Base-by-base conservation (phyloP, 768 basidiomycete genomes). In the Suillus ampliporus region DNA sequence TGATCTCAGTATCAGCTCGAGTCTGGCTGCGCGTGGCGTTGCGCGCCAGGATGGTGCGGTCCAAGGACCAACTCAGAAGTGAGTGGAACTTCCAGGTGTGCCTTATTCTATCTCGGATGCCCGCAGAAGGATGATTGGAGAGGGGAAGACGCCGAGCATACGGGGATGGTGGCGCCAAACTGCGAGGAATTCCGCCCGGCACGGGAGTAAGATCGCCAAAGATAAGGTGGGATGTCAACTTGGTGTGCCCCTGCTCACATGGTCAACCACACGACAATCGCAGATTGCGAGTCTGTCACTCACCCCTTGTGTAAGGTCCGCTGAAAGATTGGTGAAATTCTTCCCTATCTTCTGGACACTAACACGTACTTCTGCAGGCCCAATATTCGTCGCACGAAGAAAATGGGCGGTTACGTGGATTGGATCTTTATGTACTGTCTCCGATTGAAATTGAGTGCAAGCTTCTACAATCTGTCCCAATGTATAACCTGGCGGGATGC, bases 331-430 rank as follows among this genome's bases (percentile, higher is more conserved):
- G 19, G 85, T 84, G 62, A 88, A 86, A 1, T 75, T 78, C 51
- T 78, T 80, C 3, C 88, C 86, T 6, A 69, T 71, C 68, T 83
- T 86, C n/a, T 87, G 38, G 1, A 69, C 73, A 6, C 76, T 78
- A 1, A 90, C 75, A 51, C 74, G 81, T 13, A 89, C 79, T 54
- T 82, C 79, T 64, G 83, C 86, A 3, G 76, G 64, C 5, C 73
- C 76, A 5, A 76, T 61, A 9, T 73, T 72, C 1, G 85, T 80
- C 2, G 84, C 73, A 23, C 79, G 77, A 43, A 89, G 76, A 68
- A 80, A 91, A 67, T 89, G 84, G 4, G 85, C 84, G 17, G 83
- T 86, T 54, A 88, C 72, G 69, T 89, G 84, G 48, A 89, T 76
- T 19, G 84, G 85, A 65, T 90, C 88, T 19, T 68, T 73, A 70